Conservation (phyloP, 2,329 filamentous ascomycete genomes). For the Lasiodiplodia theobromae region DNA sequence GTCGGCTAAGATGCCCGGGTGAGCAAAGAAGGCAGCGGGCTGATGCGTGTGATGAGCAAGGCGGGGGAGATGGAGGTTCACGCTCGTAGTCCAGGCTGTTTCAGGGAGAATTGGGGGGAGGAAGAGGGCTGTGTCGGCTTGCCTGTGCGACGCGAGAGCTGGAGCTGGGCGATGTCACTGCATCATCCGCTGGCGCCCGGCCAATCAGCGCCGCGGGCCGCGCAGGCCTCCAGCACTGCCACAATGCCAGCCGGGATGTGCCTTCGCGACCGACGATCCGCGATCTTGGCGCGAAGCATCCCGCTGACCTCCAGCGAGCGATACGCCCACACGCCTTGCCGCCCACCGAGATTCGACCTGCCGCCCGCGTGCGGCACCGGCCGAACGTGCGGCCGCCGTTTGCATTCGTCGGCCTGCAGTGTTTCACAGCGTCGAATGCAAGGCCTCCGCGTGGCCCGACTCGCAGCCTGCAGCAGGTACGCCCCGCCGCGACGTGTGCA, state of each 20-base stretch:
- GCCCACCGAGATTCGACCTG: background rate
- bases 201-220: conserved; percentile 5
- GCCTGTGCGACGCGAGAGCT: conserved; percentile 16
- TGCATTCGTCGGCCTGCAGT: background rate
- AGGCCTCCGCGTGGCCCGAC: conserved; percentile 10
- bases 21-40: conserved; percentile 11
- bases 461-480: conserved; percentile 21
- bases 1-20: conserved; percentile 2
- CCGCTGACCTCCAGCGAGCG: background rate
- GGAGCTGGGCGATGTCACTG: conserved; percentile 9
- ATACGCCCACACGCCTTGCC: background rate
- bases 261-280: background rate
- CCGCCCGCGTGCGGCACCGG: conserved; percentile 13
- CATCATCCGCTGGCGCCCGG: conserved; percentile 12
- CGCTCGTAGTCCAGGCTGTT: conserved; percentile 10
- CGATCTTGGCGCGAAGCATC: conserved; percentile 3
- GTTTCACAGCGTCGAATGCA: conserved; percentile 17
- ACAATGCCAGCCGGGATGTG: conserved; percentile 8
- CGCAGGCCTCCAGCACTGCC: conserved; percentile 15
- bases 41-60: background rate
- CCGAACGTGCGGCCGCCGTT: conserved; percentile 3
- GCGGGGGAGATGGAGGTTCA: background rate
- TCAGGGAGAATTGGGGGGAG: conserved; percentile 17
- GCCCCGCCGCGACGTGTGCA: background rate
- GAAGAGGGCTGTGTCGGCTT: conserved; percentile 19